phyloP scores from a whole-genome alignment of 805 yeast genomes.

The Candida suzukii region DNA sequence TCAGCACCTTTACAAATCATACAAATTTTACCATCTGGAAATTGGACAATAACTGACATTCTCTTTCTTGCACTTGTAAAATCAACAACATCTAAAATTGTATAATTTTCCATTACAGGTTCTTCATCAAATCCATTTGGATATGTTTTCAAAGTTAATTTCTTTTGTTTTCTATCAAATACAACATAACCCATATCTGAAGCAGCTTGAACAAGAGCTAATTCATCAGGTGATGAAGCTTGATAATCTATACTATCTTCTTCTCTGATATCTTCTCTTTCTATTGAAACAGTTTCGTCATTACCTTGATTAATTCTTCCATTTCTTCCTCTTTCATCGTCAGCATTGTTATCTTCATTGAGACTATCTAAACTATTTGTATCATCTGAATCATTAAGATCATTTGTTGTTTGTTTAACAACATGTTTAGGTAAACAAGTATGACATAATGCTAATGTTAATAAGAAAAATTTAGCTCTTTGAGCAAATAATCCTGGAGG shows the following conservation, averaged over 20 bases:
- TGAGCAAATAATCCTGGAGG: conserved; percentile 68
- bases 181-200: conserved; percentile 92
- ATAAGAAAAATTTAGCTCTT: conserved; percentile 70
- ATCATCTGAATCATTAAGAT: conserved; percentile 5
- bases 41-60: conserved; percentile 80
- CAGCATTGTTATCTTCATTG: background rate
- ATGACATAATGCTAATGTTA: conserved; percentile 83
- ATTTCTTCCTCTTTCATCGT: background rate
- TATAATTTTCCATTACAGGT: conserved; percentile 62
- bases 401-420: background rate
- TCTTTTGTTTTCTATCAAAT: conserved; percentile 53
- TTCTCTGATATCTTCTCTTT: conserved; percentile 13
- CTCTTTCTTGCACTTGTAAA: conserved; percentile 85
- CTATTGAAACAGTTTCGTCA: conserved; percentile 4
- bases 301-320: conserved; percentile 8
- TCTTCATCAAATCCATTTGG: conserved; percentile 71
- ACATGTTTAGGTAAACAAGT: conserved; percentile 71
- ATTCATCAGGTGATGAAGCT: conserved; percentile 94
- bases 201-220: conserved; percentile 91
- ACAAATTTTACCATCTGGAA: conserved; percentile 71
- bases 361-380: conserved; percentile 17
- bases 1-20: conserved; percentile 95
- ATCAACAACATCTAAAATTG: conserved; percentile 74
- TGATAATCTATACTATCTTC: conserved; percentile 67
- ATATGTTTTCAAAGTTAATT: conserved; percentile 63